Evolutionary conservation across 192 early-diverging fungal species (phyloP).

Genomic region (Podila clonocystis): DNA sequence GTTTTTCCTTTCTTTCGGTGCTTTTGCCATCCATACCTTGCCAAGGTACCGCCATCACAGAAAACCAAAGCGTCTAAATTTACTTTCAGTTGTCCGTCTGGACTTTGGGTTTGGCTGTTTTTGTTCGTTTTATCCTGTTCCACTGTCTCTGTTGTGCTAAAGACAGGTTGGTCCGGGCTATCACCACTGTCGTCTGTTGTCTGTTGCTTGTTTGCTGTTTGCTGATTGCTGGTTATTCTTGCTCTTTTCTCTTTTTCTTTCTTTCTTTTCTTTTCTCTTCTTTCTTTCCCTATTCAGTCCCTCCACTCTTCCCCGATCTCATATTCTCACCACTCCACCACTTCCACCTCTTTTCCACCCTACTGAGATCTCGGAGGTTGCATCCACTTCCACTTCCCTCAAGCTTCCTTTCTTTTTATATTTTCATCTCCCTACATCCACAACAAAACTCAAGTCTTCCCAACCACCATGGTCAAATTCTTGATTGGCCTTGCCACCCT

Average conservation of each 20-base stretch:
- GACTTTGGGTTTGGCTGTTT: no score
- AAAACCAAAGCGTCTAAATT: no score
- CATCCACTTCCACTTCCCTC: not conserved
- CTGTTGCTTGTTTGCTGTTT: no score
- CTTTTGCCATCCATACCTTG: no score
- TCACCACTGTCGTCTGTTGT: no score
- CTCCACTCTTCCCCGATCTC: not conserved
- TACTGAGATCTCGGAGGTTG: not conserved
- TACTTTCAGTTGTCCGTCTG: no score
- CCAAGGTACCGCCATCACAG: no score
- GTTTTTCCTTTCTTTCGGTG: no score
- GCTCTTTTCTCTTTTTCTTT: not conserved
- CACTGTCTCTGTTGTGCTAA: no score
- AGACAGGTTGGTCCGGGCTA: no score
- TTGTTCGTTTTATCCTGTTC: no score
- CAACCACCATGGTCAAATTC: conserved; percentile 29
- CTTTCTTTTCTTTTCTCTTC: conserved; percentile 2
- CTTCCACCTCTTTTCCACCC: not conserved
- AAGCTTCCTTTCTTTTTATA: not conserved
- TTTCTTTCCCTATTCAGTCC: not conserved
- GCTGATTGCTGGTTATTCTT: no score
- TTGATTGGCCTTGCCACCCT: conserved; percentile 26
- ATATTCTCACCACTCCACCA: not conserved
- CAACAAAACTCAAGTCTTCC: not conserved
- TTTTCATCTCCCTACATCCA: not conserved